These are phyloP conservation scores for Croton setiger DNA, from an alignment of 441 rosid species.

Conservation along the genomic window DNA sequence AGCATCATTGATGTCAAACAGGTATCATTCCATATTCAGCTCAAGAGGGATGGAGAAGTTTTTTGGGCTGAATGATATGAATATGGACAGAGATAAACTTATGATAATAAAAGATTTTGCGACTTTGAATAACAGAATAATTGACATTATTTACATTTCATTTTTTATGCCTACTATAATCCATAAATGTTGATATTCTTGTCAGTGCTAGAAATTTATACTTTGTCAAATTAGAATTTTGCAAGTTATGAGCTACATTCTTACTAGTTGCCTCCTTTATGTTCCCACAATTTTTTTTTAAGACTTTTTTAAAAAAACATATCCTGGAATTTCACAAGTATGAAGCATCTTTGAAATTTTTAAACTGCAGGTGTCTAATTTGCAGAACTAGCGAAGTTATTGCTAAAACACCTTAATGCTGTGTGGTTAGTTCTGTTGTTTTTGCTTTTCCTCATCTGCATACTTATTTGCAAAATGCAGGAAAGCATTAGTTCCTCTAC, in stretches of 20 bases:
- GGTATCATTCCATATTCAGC: no score
- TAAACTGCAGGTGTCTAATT: not conserved
- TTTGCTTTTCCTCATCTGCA: constrained; percentile 10
- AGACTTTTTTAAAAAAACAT: not conserved
- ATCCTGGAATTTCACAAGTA: not conserved
- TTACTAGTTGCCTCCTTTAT: not conserved
- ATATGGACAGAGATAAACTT: not conserved
- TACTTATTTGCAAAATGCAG: constrained; percentile 38
- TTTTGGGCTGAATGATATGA: no score
- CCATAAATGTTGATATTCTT: not conserved
- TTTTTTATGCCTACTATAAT: not conserved
- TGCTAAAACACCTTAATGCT: not conserved
- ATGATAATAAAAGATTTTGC: not conserved
- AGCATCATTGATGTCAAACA: no score
- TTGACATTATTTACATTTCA: not conserved
- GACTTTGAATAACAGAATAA: not conserved
- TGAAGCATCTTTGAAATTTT: constrained; percentile 6
- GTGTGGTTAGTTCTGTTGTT: not conserved
- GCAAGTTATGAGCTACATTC: not conserved
- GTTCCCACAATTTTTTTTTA: not conserved
- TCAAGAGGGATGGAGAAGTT: no score
- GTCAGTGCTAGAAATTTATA: not conserved
- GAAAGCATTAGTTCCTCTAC: constrained; percentile 80
- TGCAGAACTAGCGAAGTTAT: not conserved
- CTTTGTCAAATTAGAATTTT: not conserved